Conservation (phyloP, 768 basidiomycete genomes). For the Amanita brunnescens region DNA sequence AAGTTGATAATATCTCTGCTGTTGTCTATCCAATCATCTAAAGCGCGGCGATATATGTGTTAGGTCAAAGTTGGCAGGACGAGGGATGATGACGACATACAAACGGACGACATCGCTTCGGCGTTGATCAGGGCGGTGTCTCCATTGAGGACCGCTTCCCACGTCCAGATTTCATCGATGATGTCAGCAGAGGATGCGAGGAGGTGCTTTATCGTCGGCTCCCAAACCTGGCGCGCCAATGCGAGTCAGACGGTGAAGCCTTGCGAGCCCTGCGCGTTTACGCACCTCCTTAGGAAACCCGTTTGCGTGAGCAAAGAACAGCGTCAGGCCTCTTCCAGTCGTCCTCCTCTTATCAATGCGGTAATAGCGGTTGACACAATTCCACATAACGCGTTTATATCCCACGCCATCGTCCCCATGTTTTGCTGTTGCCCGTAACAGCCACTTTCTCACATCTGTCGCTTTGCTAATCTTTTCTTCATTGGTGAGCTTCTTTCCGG, state of each 20-base stretch:
- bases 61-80: background rate
- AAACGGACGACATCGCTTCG: conserved; percentile 43
- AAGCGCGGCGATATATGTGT: background rate
- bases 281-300: conserved; percentile 82
- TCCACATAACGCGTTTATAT: conserved; percentile 48
- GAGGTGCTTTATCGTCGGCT: conserved; percentile 51
- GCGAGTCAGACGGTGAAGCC: background rate
- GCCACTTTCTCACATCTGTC: conserved; percentile 14
- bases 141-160: conserved; percentile 81
- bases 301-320: conserved; percentile 79
- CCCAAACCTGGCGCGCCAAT: conserved; percentile 55
- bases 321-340: conserved; percentile 35
- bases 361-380: conserved; percentile 63
- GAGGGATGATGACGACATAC: conserved; percentile 27
- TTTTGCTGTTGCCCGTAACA: conserved; percentile 23
- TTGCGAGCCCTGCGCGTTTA: background rate
- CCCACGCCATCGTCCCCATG: conserved; percentile 23
- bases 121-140: conserved; percentile 73
- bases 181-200: conserved; percentile 31
- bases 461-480: conserved; percentile 24
- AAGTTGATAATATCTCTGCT: conserved; percentile 75
- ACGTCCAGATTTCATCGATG: conserved; percentile 69
- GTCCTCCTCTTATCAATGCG: conserved; percentile 21
- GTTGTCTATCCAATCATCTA: conserved; percentile 79
- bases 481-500: conserved; percentile 21